Conservation (phyloP, 1,139 yeast genomes). For the Kodamaea fungicola region DNA sequence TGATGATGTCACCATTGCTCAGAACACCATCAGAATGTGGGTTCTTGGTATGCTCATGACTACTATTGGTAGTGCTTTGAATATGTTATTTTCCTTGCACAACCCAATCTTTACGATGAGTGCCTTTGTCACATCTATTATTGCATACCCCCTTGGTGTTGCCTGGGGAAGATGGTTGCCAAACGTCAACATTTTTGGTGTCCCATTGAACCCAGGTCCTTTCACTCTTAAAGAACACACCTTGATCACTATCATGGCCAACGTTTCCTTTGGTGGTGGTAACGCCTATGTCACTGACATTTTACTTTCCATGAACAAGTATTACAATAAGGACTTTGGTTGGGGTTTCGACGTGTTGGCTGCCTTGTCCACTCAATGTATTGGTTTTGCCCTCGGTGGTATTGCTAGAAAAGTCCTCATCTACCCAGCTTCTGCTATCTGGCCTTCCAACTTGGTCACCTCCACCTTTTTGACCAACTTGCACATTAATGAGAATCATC, state of each 20-base stretch:
- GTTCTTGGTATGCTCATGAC: conserved; percentile 47
- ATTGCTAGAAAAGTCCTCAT: conserved; percentile 52
- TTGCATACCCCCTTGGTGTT: conserved; percentile 61
- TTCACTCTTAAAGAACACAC: conserved; percentile 66
- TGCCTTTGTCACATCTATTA: conserved; percentile 53
- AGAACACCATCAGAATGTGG: conserved; percentile 65
- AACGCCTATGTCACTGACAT: conserved; percentile 62
- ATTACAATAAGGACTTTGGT: conserved; percentile 45
- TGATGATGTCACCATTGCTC: conserved; percentile 55
- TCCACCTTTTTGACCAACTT: conserved; percentile 52
- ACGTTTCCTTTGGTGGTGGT: conserved; percentile 56
- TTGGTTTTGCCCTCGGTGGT: conserved; percentile 68
- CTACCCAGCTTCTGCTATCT: conserved; percentile 59
- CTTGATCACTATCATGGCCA: conserved; percentile 58
- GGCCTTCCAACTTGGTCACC: conserved; percentile 59
- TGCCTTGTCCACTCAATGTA: conserved; percentile 53
- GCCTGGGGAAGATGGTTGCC: conserved; percentile 50
- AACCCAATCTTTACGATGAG: conserved; percentile 54
- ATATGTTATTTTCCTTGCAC: conserved; percentile 58
- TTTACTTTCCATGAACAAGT: conserved; percentile 51
- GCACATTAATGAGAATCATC: conserved; percentile 58
- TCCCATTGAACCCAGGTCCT: conserved; percentile 57
- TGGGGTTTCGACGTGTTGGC: conserved; percentile 51
- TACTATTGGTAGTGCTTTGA: conserved; percentile 58
- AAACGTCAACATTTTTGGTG: conserved; percentile 36